These are phyloP conservation scores for Aquilaria malaccensis DNA, from an alignment of 345 rosid genomes.

Conservation along the genomic window DNA sequence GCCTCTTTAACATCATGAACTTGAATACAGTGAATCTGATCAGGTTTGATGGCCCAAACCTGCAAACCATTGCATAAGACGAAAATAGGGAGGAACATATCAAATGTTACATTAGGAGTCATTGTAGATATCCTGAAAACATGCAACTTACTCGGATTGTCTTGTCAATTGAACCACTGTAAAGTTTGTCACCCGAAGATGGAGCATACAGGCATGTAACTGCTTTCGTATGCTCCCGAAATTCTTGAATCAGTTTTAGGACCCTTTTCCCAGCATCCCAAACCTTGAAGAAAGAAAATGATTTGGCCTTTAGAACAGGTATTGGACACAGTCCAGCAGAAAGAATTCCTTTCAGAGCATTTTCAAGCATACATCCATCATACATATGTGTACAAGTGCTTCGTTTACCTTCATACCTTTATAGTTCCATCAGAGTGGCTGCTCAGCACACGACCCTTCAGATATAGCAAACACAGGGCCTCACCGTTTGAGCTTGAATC, in stretches of 20 bases:
- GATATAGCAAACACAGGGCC: slow-evolving; percentile 38
- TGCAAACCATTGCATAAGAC: slow-evolving; percentile 8
- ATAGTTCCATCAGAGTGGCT: slow-evolving; percentile 70
- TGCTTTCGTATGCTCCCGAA: slow-evolving; percentile 47
- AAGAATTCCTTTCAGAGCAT: background rate
- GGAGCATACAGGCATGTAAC: slow-evolving; percentile 47
- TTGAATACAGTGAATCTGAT: slow-evolving; percentile 48
- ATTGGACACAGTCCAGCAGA: background rate
- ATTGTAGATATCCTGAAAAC: background rate
- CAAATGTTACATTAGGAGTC: background rate
- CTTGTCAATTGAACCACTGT: slow-evolving; percentile 63
- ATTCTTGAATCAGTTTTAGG: slow-evolving; percentile 43
- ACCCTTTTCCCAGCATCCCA: slow-evolving; percentile 48
- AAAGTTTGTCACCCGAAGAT: slow-evolving; percentile 43
- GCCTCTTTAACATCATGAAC: slow-evolving; percentile 59
- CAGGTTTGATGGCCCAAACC: slow-evolving; percentile 55
- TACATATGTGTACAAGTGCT: slow-evolving; percentile 2
- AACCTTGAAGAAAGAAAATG: slow-evolving; percentile 23
- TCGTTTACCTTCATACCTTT: slow-evolving; percentile 30
- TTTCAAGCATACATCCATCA: background rate
- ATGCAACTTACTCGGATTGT: slow-evolving; percentile 43
- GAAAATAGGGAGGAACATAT: too few species aligned
- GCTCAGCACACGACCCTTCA: slow-evolving; percentile 43
- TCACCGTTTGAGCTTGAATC: slow-evolving; percentile 46
- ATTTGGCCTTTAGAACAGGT: background rate